These are phyloP conservation scores for Rhodotorula babjevae DNA, from an alignment of 768 basidiomycete species.

Conservation along the genomic window DNA sequence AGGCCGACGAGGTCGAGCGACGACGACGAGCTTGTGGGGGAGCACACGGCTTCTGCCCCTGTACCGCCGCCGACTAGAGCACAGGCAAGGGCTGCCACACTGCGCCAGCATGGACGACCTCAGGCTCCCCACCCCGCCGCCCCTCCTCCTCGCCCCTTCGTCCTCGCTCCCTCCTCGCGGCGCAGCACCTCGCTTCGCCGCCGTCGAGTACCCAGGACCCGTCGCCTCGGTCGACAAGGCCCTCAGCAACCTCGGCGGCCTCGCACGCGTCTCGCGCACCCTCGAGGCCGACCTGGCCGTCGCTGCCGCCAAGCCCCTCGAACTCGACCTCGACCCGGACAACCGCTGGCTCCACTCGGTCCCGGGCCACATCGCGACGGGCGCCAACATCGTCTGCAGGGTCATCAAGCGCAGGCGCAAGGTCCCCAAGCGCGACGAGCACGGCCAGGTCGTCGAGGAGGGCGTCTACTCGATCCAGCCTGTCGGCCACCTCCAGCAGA, in stretches of 20 bases:
- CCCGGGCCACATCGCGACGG: slow-evolving; percentile 68
- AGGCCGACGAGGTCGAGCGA: too few relatives aligned
- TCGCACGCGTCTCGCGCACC: neutral
- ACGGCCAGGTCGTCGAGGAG: slow-evolving; percentile 19
- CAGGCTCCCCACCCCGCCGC: slow-evolving; percentile 14
- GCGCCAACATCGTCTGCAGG: slow-evolving; percentile 77
- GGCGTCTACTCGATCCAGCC: slow-evolving; percentile 70
- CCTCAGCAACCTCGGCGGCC: slow-evolving; percentile 32
- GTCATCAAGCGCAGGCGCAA: slow-evolving; percentile 60
- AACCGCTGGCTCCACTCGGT: slow-evolving; percentile 79
- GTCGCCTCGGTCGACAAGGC: slow-evolving; percentile 53
- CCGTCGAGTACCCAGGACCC: slow-evolving; percentile 68
- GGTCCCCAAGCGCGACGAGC: slow-evolving; percentile 40
- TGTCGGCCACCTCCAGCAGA: slow-evolving; percentile 70
- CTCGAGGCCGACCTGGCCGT: neutral
- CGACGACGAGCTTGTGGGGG: too few relatives aligned
- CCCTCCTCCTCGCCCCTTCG: neutral
- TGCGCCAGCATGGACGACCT: neutral
- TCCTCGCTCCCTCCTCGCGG: neutral
- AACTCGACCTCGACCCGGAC: slow-evolving; percentile 65
- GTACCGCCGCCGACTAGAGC: too few relatives aligned
- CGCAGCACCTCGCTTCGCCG: neutral
- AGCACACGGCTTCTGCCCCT: too few relatives aligned
- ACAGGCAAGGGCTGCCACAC: neutral
- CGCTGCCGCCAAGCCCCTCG: slow-evolving; percentile 49